Evolutionary conservation across 352 stramenopile species (phyloP).

Genomic region (Pythium angustatum): DNA sequence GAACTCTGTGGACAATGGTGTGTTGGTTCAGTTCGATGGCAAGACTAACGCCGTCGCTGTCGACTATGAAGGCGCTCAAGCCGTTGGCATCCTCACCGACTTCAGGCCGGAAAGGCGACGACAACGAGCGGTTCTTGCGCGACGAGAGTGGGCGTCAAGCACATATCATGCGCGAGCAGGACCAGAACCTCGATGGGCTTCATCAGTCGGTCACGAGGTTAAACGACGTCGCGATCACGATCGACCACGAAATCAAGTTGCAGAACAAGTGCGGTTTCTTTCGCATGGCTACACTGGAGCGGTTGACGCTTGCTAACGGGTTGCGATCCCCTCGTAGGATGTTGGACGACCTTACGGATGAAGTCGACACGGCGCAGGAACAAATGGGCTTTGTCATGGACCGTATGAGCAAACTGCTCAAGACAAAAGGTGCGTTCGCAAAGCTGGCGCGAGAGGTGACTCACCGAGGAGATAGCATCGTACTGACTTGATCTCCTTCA

Average conservation of each 20-base stretch:
- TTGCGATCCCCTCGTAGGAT: conserved; percentile 44
- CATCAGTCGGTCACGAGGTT: conserved; percentile 53
- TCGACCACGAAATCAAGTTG: conserved; percentile 66
- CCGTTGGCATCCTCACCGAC: conserved; percentile 28
- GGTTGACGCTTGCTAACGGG: too few species aligned
- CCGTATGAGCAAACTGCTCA: conserved; percentile 69
- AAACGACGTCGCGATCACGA: conserved; percentile 69
- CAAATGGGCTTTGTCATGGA: conserved; percentile 87
- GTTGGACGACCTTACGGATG: conserved; percentile 69
- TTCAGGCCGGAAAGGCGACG: conserved; percentile 30
- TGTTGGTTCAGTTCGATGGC: background rate
- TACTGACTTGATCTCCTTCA: background rate
- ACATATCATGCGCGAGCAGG: conserved; percentile 75
- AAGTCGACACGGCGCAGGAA: conserved; percentile 74
- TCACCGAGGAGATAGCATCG: background rate
- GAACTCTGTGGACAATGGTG: background rate
- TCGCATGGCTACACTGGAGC: background rate
- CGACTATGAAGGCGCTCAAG: conserved; percentile 40
- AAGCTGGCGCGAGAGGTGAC: background rate
- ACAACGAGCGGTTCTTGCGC: conserved; percentile 57
- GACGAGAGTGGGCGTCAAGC: conserved; percentile 61
- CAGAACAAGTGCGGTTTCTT: conserved; percentile 64
- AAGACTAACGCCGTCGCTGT: background rate
- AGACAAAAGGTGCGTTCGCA: conserved; percentile 65
- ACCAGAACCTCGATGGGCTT: conserved; percentile 60